Base-by-base conservation (phyloP, 345 rosid genomes). In the Sonneratia caseolaris region DNA sequence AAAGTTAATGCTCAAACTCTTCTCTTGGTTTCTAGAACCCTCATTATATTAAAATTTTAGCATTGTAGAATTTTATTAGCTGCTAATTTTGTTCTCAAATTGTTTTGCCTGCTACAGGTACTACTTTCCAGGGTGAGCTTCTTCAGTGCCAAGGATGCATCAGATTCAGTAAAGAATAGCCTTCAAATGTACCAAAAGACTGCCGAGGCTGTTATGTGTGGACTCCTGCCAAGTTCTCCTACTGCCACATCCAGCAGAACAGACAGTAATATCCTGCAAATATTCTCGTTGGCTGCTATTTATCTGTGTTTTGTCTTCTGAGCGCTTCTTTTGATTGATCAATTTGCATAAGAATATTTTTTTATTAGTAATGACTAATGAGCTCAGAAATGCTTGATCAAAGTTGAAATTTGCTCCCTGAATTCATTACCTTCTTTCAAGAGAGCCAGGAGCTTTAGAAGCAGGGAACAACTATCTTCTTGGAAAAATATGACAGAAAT, bases 141-240 rank as follows among this genome's bases (percentile, higher is more conserved):
- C 81, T 91, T 96, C 57, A 82, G 79, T 48, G 78, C 83, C 45
- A 92, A 92, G 51, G 96, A 79, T 64, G 72, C 79, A 69, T 74
- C 85, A 37, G 73, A 75, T 69, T 80, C 92, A 22, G 86, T 76
- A 45, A 87, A 77, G 79, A 82, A 83, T 73, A 86, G 84, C 70
- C 96, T 96, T 70, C 75, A 61, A 73, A 81, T 53, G 73, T 96
- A 96, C 74, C 85, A 85, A 73, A 79, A 85, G 69, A 88, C 99
- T 59, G 98, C 99, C 4, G 97, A 88, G 80, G 91, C 91, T 78
- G 96, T 92, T 61, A 92, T 96, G 95, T 96, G 99, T 32, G 86
- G 94, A 27, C 88, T 96, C 73, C 59, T 96, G 67, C 93, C 96
- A 18, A 81, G 86, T 32, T 96, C 99, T 72, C 99, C 99, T 2